Evolutionary conservation across 176 grass and related monocot species (phyloP).

Genomic region (Aegilops bicornis): DNA sequence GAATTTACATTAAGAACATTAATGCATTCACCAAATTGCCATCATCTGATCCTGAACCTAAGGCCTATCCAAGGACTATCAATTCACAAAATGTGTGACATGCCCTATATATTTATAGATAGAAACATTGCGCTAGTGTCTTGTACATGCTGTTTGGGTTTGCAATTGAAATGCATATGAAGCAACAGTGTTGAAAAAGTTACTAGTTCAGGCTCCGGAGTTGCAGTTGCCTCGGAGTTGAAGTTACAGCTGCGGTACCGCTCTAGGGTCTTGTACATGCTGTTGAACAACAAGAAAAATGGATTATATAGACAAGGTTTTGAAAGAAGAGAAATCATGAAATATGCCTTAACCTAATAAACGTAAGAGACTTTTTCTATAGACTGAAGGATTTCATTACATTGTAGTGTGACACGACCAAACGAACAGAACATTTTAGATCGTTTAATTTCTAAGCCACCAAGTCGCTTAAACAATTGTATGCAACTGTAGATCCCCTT

Average conservation of each 20-base stretch:
- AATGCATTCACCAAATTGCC: neutral
- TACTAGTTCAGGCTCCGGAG: constrained; percentile 69
- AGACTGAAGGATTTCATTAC: neutral
- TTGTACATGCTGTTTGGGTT: no score
- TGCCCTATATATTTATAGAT: neutral
- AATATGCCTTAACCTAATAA: neutral
- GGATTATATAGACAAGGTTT: neutral
- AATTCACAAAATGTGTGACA: neutral
- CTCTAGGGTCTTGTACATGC: constrained; percentile 82
- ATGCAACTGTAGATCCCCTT: no score
- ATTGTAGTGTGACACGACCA: neutral
- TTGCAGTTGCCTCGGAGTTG: constrained; percentile 39
- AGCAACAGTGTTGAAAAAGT: neutral
- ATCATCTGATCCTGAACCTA: neutral
- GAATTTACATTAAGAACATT: neutral
- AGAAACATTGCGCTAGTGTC: neutral
- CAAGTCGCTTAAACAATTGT: no score
- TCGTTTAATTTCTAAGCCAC: neutral
- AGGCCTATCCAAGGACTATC: neutral
- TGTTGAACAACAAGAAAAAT: constrained; percentile 24
- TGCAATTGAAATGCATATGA: no score
- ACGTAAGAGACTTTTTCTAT: neutral
- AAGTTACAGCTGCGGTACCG: constrained; percentile 75
- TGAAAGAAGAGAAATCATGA: neutral
- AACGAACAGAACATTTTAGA: neutral